These are phyloP conservation scores for Saccharomyces cerevisiae DNA, from an alignment of 805 yeast species.

Conservation along the genomic window DNA sequence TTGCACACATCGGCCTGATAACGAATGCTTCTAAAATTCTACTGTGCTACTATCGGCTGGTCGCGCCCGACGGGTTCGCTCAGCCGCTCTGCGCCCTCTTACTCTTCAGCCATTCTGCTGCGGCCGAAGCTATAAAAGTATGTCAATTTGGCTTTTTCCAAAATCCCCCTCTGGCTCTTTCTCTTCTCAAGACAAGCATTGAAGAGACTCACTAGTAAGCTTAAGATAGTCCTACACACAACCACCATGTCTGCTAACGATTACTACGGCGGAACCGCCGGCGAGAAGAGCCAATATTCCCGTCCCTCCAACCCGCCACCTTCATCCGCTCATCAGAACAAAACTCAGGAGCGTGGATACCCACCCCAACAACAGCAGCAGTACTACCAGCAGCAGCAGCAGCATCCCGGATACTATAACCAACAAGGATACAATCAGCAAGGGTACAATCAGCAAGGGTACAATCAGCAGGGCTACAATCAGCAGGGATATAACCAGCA, in stretches of 20 bases:
- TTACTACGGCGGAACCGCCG: slow-evolving; percentile 15
- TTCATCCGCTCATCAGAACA: slow-evolving; percentile 1
- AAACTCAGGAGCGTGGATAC: slow-evolving; percentile 9
- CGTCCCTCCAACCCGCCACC: slow-evolving; percentile 26
- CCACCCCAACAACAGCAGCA: slow-evolving; percentile 12
- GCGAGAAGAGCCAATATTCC: slow-evolving; percentile 14
- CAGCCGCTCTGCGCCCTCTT: neutral
- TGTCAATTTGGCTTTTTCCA: neutral
- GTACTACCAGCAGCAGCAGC: slow-evolving; percentile 26
- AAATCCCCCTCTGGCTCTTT: neutral
- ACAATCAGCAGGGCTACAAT: slow-evolving; percentile 36
- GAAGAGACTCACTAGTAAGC: neutral
- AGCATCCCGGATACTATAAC: slow-evolving; percentile 37
- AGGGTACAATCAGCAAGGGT: slow-evolving; percentile 23
- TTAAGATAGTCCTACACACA: neutral
- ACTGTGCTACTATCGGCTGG: neutral
- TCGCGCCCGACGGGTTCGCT: neutral
- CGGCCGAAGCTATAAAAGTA: neutral
- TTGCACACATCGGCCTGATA: neutral
- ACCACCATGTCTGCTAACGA: slow-evolving; percentile 23
- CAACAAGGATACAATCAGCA: slow-evolving; percentile 28
- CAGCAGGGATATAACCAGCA: slow-evolving; percentile 32
- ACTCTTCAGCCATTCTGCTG: neutral
- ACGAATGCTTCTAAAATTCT: neutral
- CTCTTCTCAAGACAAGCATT: neutral